phyloP scores from a whole-genome alignment of 2,329 filamentous ascomycete genomes.

The Coniochaeta pulveracea region DNA sequence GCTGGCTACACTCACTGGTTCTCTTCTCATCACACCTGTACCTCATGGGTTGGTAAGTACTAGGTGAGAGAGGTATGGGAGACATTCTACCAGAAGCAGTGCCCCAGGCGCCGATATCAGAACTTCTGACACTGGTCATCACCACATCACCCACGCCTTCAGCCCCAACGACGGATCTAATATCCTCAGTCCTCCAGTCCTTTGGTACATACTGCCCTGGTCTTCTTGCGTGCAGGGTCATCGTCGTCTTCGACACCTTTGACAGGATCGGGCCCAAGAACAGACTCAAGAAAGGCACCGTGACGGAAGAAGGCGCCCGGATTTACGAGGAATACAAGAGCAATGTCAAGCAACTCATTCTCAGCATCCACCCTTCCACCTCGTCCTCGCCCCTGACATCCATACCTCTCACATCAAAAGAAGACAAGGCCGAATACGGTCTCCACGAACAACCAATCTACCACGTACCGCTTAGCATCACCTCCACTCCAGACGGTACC shows the following conservation, averaged over 20 bases:
- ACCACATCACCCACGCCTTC: slow-evolving; percentile 46
- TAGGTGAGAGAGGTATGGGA: no score
- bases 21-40: no score
- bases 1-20: no score
- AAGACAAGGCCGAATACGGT: slow-evolving; percentile 35
- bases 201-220: slow-evolving; percentile 29
- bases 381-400: slow-evolving; percentile 9
- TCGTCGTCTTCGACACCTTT: slow-evolving; percentile 41
- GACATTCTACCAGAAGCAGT: neutral
- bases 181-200: slow-evolving; percentile 33
- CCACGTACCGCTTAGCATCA: slow-evolving; percentile 22
- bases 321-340: slow-evolving; percentile 32
- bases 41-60: no score
- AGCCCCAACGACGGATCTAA: slow-evolving; percentile 37
- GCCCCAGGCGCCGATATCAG: neutral
- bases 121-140: slow-evolving; percentile 31
- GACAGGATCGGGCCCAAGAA: slow-evolving; percentile 30
- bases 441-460: slow-evolving; percentile 22
- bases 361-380: slow-evolving; percentile 14
- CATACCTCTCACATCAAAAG: slow-evolving; percentile 7
- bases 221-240: slow-evolving; percentile 29
- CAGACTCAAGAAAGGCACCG: slow-evolving; percentile 41
- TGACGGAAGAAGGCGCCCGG: slow-evolving; percentile 31
- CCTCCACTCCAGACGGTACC: slow-evolving; percentile 20
- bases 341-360: slow-evolving; percentile 31